phyloP scores from a whole-genome alignment of 208 protist genomes.

The Wallacemonas sp. region DNA sequence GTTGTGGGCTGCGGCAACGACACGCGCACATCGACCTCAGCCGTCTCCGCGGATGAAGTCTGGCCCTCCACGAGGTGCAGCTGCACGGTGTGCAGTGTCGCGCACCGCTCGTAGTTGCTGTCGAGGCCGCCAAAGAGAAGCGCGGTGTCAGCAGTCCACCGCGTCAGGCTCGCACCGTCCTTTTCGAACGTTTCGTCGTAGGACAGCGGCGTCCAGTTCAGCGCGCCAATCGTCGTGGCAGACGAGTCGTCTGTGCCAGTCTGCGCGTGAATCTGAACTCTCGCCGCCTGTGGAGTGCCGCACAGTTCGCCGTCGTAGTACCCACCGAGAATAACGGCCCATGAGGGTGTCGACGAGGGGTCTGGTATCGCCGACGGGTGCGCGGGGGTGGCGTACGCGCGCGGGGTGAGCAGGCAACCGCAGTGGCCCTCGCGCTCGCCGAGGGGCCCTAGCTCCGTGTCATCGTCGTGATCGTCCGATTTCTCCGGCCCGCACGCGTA shows the following conservation, averaged over 20 bases:
- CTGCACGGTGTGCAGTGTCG: constrained; percentile 29
- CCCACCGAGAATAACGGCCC: constrained; percentile 57
- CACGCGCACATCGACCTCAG: constrained; percentile 16
- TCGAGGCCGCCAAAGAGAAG: constrained; percentile 82
- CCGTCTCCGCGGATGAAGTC: not conserved
- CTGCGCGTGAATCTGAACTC: not conserved
- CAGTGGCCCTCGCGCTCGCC: constrained; percentile 75
- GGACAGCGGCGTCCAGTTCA: constrained; percentile 39
- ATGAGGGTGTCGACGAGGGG: constrained; percentile 19
- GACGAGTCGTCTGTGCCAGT: too few relatives aligned
- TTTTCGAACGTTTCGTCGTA: constrained; percentile 39
- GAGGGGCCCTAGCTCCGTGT: constrained; percentile 33
- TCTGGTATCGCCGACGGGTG: not conserved
- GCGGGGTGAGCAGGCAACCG: constrained; percentile 31
- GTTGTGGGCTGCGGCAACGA: constrained; percentile 24
- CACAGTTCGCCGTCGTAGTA: constrained; percentile 64
- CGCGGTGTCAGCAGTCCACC: constrained; percentile 25
- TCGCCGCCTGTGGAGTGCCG: constrained; percentile 33
- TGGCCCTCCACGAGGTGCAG: constrained; percentile 7
- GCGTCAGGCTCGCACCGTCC: constrained; percentile 59
- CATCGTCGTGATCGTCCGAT: constrained; percentile 27
- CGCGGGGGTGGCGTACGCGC: not conserved
- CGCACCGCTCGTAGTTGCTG: constrained; percentile 37
- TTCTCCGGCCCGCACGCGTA: constrained; percentile 16
- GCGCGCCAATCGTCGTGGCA: constrained; percentile 27